Conservation (phyloP, 306 rosid genomes). For the Ammopiptanthus mongolicus region DNA sequence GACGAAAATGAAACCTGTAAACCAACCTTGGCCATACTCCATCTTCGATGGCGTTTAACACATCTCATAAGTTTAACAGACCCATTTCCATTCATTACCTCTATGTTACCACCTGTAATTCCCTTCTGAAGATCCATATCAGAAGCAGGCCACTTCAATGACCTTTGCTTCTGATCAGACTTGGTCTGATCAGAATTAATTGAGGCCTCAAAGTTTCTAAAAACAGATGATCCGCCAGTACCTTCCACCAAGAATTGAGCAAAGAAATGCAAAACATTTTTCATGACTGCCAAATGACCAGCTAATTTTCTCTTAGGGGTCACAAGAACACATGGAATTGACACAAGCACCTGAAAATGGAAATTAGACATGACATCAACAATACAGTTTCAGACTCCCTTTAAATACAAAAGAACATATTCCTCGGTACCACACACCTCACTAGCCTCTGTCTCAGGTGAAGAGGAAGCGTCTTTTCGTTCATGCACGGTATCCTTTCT, state of each 20-base stretch:
- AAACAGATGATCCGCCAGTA: constrained; percentile 87
- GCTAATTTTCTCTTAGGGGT: constrained; percentile 88
- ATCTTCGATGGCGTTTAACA: constrained; percentile 88
- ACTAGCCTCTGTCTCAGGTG: constrained; percentile 64
- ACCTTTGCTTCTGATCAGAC: constrained; percentile 60
- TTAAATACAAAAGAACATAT: constrained; percentile 5
- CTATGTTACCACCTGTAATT: constrained; percentile 34
- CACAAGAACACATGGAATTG: constrained; percentile 82
- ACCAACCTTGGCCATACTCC: constrained; percentile 85
- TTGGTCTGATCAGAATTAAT: constrained; percentile 56
- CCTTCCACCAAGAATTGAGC: constrained; percentile 92
- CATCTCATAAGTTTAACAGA: constrained; percentile 52
- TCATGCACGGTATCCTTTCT: constrained; percentile 61
- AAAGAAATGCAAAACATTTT: constrained; percentile 83
- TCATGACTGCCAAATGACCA: constrained; percentile 90
- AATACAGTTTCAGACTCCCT: constrained; percentile 5
- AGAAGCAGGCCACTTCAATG: constrained; percentile 56
- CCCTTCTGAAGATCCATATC: constrained; percentile 62
- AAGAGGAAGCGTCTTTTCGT: constrained; percentile 53
- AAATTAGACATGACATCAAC: constrained; percentile 23
- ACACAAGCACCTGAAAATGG: constrained; percentile 73
- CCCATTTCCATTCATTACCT: constrained; percentile 50
- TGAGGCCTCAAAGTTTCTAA: constrained; percentile 61
- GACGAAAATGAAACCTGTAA: constrained; percentile 23
- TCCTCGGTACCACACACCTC: constrained; percentile 56